Base-by-base conservation (phyloP, 73 alveolate genomes). In the Paramecium sexaurelia region DNA sequence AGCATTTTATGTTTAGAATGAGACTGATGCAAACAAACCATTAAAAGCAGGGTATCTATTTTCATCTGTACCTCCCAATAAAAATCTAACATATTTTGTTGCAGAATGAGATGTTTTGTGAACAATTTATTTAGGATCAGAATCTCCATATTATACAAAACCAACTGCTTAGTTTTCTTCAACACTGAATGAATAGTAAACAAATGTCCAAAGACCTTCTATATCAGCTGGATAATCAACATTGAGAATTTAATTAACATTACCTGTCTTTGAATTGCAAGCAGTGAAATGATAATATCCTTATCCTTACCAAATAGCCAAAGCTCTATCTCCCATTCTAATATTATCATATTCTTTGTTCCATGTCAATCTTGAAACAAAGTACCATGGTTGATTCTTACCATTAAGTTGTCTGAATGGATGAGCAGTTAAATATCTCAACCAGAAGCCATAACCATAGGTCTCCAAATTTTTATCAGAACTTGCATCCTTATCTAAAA, bases 181-280 rank as follows among this genome's bases (percentile, higher is more conserved):
- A 29, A 26, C 55, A 29, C 90, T 45, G 71, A 29, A 78, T 39
- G 86, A 51, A 85, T 85, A 85, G 56, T 85, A 85, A 15, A 85
- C 10, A 0, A 33, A 85, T 27, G 86, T 85, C 92, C 92, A 85
- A 6, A 85, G 13, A 55, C 92, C 92, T 26, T 85, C 92, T 1
- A 85, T 85, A 22, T 85, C 92, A 55, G 87, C 92, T 51, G 92
- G 92, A 55, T 85, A 85, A 55, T 85, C 56, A 61, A 51, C 33
- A 55, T 85, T 85, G 2, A 22, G 32, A 26, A 55, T 37, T 17
- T 32, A 15, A 33, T 85, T 85, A 8, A 85, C 92, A 85, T 85
- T 85, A 2, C 92, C 92, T 27, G 43, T 43, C 27, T 78, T 78
- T 7, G 71, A 37, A 33, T 78, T 78, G 90, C 90, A 78, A 1